Conservation (phyloP, 768 basidiomycete species). For the Hortiboletus flavorubellus region DNA sequence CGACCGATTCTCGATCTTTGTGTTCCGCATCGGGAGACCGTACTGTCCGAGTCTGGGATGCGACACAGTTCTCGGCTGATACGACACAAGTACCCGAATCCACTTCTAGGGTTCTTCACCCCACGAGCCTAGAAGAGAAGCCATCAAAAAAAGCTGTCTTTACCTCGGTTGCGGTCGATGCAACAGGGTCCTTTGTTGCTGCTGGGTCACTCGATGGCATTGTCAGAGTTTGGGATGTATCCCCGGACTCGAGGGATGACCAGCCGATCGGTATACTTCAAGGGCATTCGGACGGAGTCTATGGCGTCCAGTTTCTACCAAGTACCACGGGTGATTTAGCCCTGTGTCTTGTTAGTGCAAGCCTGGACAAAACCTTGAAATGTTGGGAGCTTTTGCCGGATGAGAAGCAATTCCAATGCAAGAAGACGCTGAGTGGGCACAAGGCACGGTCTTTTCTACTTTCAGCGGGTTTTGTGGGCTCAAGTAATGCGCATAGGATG, state of each 20-base stretch:
- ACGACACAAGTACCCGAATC: conserved; percentile 18
- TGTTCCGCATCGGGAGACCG: conserved; percentile 37
- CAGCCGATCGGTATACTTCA: conserved; percentile 22
- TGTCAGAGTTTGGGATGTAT: conserved; percentile 50
- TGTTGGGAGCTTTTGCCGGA: conserved; percentile 43
- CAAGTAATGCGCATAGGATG: conserved; percentile 21
- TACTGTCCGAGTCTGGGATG: conserved; percentile 36
- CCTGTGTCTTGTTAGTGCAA: conserved; percentile 29
- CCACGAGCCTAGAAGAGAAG: conserved; percentile 13
- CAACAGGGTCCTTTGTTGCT: conserved; percentile 42
- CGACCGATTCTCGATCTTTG: conserved; percentile 32
- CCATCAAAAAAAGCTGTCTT: conserved; percentile 25
- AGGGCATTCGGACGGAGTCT: conserved; percentile 31
- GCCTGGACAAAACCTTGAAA: conserved; percentile 32
- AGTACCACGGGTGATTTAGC: conserved; percentile 23
- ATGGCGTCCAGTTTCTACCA: conserved; percentile 31
- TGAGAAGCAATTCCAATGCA: conserved; percentile 27
- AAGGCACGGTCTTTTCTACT: conserved; percentile 11
- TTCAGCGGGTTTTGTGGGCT: background rate
- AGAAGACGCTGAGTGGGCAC: conserved; percentile 32
- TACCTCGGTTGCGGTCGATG: conserved; percentile 30
- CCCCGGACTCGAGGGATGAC: conserved; percentile 32
- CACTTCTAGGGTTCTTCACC: conserved; percentile 19
- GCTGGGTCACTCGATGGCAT: conserved; percentile 52
- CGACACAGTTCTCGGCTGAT: conserved; percentile 22